Conservation (phyloP, 148 eudicot species). For the Nepenthes mirabilis region DNA sequence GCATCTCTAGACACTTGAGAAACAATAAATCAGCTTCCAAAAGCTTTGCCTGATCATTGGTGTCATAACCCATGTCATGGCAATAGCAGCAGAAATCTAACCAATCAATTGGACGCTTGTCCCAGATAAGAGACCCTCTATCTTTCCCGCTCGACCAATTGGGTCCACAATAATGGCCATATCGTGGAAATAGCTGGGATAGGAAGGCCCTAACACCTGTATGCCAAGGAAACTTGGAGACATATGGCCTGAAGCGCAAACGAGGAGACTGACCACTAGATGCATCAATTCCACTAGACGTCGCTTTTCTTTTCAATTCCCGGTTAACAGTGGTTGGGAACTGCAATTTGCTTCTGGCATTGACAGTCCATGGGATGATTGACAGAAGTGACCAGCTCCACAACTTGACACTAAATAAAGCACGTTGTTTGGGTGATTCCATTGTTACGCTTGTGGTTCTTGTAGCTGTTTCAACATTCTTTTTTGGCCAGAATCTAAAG, state of each 20-base stretch:
- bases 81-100: slow-evolving; percentile 96
- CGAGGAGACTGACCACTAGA: slow-evolving; percentile 20
- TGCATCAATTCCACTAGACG: slow-evolving; percentile 12
- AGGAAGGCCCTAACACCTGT: slow-evolving; percentile 79
- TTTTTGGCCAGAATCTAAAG: slow-evolving; percentile 25
- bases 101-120: slow-evolving; percentile 95
- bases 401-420: slow-evolving; percentile 27
- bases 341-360: slow-evolving; percentile 28
- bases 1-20: slow-evolving; percentile 91
- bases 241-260: slow-evolving; percentile 83
- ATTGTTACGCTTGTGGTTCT: slow-evolving; percentile 5
- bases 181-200: slow-evolving; percentile 87
- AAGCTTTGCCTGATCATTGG: slow-evolving; percentile 88
- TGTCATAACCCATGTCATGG: slow-evolving; percentile 92
- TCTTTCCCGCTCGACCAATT: slow-evolving; percentile 99
- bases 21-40: slow-evolving; percentile 88
- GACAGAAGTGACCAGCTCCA: slow-evolving; percentile 48
- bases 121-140: slow-evolving; percentile 83
- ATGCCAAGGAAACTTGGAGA: slow-evolving; percentile 94
- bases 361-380: slow-evolving; percentile 53
- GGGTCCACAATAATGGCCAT: slow-evolving; percentile 97
- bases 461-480: slow-evolving; percentile 16
- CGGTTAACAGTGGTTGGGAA: slow-evolving; percentile 60
- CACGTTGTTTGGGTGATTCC: slow-evolving; percentile 21
- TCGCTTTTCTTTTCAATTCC: slow-evolving; percentile 41